A percentile compares a stretch with the other conserved stretches of the same genome.
Conservation (phyloP, 73 alveolate genomes). For the Tetrahymena malaccensis region DNA sequence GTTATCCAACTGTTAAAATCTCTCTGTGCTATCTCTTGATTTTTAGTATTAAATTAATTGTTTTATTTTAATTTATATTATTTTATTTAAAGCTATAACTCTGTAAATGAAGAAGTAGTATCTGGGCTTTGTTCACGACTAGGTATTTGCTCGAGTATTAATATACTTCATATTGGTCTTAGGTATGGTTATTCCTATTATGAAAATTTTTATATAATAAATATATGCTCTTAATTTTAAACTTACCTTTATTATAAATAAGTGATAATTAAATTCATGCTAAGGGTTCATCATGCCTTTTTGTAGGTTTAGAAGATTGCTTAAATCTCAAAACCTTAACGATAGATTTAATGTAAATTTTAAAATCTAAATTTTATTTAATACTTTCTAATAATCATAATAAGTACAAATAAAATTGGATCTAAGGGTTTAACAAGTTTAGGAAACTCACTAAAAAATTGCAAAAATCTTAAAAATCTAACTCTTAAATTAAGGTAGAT, state of each 20-base stretch:
- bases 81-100: background rate
- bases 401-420: background rate
- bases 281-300: background rate
- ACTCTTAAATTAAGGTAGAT: background rate
- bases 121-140: background rate
- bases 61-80: no score
- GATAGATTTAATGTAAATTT: background rate
- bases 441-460: background rate
- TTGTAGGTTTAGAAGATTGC: background rate
- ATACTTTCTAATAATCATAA: no score
- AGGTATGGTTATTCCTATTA: background rate
- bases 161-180: background rate
- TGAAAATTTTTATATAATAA: no score
- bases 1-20: background rate
- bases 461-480: background rate
- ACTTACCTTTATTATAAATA: no score
- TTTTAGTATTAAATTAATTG: background rate
- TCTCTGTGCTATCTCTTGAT: background rate
- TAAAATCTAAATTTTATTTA: no score
- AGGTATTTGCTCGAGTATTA: background rate
- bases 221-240: no score
- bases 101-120: background rate
- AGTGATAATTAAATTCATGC: background rate
- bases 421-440: background rate
- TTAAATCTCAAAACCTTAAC: background rate